A percentile compares a stretch with the other conserved stretches of the same genome.
Evolutionary conservation across 2,329 filamentous ascomycete species (phyloP).

Genomic region (Bipolaris gigantea): DNA sequence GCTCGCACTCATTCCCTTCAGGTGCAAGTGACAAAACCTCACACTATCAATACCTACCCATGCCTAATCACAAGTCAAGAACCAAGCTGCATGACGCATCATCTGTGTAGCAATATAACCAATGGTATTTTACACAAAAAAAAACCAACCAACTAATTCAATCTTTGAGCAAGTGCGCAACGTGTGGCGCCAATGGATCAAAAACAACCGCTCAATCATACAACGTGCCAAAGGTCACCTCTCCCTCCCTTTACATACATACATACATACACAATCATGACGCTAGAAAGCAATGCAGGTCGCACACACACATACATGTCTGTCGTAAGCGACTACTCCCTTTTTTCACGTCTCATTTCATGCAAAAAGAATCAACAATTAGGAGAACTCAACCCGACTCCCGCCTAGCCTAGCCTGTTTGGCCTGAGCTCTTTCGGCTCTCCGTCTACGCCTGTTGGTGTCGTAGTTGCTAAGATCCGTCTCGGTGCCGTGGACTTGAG

Average conservation of each 20-base stretch:
- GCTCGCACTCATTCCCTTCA: too few species aligned
- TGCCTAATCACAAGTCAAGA: background rate
- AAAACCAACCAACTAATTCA: background rate
- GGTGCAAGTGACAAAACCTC: too few species aligned
- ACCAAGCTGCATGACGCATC: background rate
- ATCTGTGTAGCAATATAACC: background rate
- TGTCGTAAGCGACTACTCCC: background rate
- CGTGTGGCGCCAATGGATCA: background rate
- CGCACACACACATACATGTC: background rate
- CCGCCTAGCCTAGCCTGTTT: slow-evolving; percentile 40
- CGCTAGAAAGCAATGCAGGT: slow-evolving; percentile 4
- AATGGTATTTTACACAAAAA: background rate
- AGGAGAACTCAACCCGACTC: slow-evolving; percentile 47
- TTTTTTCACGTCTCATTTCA: slow-evolving; percentile 1
- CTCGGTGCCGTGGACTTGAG: slow-evolving; percentile 42
- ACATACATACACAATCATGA: background rate
- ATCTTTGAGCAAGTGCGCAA: background rate
- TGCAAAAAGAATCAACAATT: slow-evolving; percentile 15
- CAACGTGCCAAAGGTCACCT: background rate
- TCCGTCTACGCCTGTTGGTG: slow-evolving; percentile 42
- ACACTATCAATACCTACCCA: too few species aligned
- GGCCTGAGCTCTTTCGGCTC: slow-evolving; percentile 46
- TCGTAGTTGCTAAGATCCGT: slow-evolving; percentile 46
- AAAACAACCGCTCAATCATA: background rate
- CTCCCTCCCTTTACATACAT: background rate